phyloP scores from a whole-genome alignment of 1,284 basidiomycete species.

The Cryptococcus sp. region DNA sequence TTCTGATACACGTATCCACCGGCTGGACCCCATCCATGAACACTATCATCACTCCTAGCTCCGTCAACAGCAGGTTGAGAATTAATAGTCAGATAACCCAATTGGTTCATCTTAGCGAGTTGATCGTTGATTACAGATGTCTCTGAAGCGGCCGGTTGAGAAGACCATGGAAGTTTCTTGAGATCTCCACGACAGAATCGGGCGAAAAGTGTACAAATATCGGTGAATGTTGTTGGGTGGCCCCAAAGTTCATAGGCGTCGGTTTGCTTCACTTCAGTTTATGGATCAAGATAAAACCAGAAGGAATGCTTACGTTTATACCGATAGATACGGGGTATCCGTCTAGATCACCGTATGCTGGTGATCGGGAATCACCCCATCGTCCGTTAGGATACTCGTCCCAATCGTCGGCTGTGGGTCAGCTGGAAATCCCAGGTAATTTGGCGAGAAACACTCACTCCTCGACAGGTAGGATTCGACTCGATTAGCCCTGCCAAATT shows the following conservation, averaged over 20 bases:
- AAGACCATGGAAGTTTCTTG: constrained; percentile 89
- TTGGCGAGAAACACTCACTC: constrained; percentile 43
- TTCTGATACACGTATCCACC: constrained; percentile 95
- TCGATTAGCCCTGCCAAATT: constrained; percentile 76
- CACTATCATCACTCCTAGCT: constrained; percentile 74
- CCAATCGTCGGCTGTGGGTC: constrained; percentile 70
- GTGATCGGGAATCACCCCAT: constrained; percentile 93
- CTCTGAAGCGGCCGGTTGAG: constrained; percentile 77
- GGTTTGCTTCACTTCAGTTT: constrained; percentile 19
- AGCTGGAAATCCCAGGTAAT: not conserved
- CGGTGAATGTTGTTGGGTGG: constrained; percentile 58
- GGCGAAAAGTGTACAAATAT: constrained; percentile 69
- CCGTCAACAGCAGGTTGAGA: constrained; percentile 97
- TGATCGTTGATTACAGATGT: constrained; percentile 76
- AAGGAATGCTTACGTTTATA: constrained; percentile 59
- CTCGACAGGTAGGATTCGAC: constrained; percentile 86
- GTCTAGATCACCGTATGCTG: constrained; percentile 95
- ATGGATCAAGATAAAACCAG: constrained; percentile 1
- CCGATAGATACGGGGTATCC: constrained; percentile 86
- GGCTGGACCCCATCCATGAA: constrained; percentile 90
- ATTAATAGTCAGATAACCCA: constrained; percentile 96
- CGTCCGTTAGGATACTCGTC: constrained; percentile 99
- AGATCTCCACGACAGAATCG: constrained; percentile 71
- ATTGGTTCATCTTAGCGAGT: constrained; percentile 77
- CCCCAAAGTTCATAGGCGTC: constrained; percentile 87